These are phyloP conservation scores for Ceratocystis papillata DNA, from an alignment of 2,329 filamentous ascomycete genomes.

Conservation along the genomic window DNA sequence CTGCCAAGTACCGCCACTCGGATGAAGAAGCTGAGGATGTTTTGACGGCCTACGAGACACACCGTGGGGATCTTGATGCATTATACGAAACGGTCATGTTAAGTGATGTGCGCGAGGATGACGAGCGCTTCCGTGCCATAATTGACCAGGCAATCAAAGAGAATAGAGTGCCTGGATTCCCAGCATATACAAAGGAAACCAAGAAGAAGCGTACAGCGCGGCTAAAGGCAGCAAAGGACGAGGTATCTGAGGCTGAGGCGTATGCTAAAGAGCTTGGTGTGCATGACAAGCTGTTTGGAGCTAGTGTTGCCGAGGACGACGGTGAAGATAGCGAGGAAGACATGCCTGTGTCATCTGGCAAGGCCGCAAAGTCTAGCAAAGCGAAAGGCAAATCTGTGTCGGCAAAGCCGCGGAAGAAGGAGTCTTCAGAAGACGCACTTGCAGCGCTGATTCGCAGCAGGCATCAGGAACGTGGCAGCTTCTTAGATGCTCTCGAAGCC, in stretches of 20 bases:
- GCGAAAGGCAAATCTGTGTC: not conserved
- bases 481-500: slow-evolving; percentile 63
- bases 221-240: slow-evolving; percentile 50
- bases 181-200: slow-evolving; percentile 63
- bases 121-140: slow-evolving; percentile 69
- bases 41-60: slow-evolving; percentile 60
- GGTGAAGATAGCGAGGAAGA: slow-evolving; percentile 29
- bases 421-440: slow-evolving; percentile 44
- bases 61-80: slow-evolving; percentile 61
- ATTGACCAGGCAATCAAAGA: slow-evolving; percentile 69
- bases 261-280: slow-evolving; percentile 65
- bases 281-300: slow-evolving; percentile 55
- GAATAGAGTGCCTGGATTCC: slow-evolving; percentile 55
- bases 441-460: slow-evolving; percentile 65
- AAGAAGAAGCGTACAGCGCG: slow-evolving; percentile 51
- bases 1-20: slow-evolving; percentile 68
- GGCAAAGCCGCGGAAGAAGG: slow-evolving; percentile 30
- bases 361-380: not conserved
- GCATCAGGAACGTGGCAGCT: slow-evolving; percentile 53
- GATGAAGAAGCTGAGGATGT: slow-evolving; percentile 75
- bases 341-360: not conserved
- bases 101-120: slow-evolving; percentile 71
- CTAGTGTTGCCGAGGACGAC: slow-evolving; percentile 18
- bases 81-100: slow-evolving; percentile 81
- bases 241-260: slow-evolving; percentile 62